Conservation (phyloP, 139 green algal genomes). For the Coelastrella sp. region DNA sequence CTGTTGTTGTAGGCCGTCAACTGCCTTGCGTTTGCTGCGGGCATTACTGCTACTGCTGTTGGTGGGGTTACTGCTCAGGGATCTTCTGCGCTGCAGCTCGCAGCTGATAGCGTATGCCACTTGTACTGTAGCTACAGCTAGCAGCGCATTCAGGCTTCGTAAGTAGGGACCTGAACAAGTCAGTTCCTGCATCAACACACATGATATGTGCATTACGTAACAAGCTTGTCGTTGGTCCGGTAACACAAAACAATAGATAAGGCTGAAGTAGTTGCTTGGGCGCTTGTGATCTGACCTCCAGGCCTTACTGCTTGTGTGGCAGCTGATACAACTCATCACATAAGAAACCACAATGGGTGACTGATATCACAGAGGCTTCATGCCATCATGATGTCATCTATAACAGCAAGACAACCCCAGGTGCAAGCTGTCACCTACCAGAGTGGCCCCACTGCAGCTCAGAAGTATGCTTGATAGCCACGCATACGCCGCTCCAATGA, state of each 20-base stretch:
- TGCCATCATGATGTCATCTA: too few relatives aligned
- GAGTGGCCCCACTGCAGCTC: neutral
- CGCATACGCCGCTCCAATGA: constrained; percentile 61
- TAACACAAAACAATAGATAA: too few relatives aligned
- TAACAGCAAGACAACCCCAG: too few relatives aligned
- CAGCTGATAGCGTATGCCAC: constrained; percentile 47
- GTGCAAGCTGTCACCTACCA: neutral
- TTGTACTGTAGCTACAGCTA: constrained; percentile 64
- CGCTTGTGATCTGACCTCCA: too few relatives aligned
- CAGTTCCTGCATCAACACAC: constrained; percentile 11
- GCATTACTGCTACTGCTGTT: constrained; percentile 13
- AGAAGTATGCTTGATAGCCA: neutral
- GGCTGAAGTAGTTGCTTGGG: too few relatives aligned
- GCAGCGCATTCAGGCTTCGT: constrained; percentile 72
- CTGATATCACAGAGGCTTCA: too few relatives aligned
- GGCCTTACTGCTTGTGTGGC: too few relatives aligned
- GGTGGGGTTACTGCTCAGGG: constrained; percentile 11
- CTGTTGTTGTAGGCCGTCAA: neutral
- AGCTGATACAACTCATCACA: too few relatives aligned
- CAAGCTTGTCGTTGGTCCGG: too few relatives aligned
- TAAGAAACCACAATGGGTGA: too few relatives aligned
- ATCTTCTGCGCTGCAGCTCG: constrained; percentile 40
- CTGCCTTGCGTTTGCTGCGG: constrained; percentile 2
- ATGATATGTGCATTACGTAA: too few relatives aligned
- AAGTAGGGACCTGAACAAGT: constrained; percentile 72